A percentile compares a stretch with the other conserved stretches of the same genome.
Evolutionary conservation across 495 filamentous ascomycete species (phyloP).

Genomic region (Oleoguttula mirabilis): DNA sequence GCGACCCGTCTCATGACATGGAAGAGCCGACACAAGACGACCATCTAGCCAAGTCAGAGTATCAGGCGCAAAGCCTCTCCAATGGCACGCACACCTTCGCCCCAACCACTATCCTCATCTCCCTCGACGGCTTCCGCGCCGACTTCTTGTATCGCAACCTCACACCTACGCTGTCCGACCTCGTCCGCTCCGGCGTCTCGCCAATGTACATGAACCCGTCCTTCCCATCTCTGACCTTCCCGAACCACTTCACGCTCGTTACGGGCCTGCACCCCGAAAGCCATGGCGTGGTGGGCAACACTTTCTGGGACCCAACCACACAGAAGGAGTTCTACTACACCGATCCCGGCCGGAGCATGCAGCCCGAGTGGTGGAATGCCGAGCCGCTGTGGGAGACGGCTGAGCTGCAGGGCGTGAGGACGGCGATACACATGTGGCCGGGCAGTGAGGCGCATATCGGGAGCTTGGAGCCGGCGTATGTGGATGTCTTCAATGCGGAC

Average conservation of each 20-base stretch:
- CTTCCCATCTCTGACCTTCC: conserved; percentile 95
- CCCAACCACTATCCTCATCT: conserved; percentile 87
- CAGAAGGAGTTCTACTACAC: conserved; percentile 81
- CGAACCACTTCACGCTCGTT: conserved; percentile 91
- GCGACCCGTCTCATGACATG: not conserved
- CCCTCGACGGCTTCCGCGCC: conserved; percentile 92
- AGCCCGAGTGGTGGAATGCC: conserved; percentile 76
- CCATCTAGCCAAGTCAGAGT: no score
- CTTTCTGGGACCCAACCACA: conserved; percentile 73
- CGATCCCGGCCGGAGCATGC: conserved; percentile 55
- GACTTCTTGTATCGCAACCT: conserved; percentile 78
- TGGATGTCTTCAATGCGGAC: conserved; percentile 73
- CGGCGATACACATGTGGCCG: conserved; percentile 97
- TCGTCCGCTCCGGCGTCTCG: conserved; percentile 74
- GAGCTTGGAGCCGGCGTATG: conserved; percentile 52
- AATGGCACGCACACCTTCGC: conserved; percentile 80
- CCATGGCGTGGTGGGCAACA: conserved; percentile 89
- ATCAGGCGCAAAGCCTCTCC: conserved; percentile 29
- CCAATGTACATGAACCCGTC: conserved; percentile 83
- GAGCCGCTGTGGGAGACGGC: conserved; percentile 92
- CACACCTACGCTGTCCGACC: conserved; percentile 67
- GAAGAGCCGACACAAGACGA: not conserved
- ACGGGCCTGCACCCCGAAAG: conserved; percentile 87
- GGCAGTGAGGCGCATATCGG: conserved; percentile 76
- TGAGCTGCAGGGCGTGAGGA: conserved; percentile 59